Base-by-base conservation (phyloP, 148 eudicot species). In the Mesembryanthemum crystallinum region DNA sequence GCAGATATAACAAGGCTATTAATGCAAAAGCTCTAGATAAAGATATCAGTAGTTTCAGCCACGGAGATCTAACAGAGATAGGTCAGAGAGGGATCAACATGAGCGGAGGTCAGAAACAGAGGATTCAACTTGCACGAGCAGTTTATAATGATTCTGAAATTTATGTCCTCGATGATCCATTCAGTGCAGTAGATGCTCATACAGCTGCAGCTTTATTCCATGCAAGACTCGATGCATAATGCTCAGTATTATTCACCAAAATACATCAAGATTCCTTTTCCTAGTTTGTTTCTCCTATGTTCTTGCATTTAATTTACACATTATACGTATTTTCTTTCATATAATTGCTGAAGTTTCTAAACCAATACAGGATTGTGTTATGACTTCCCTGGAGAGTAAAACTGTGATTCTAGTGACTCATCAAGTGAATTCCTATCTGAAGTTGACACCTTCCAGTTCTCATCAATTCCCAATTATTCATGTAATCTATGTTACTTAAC, bases 321-420 rank as follows among this genome's bases (percentile, higher is more conserved):
- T 11, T 15, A 29, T 18, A 65, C 35, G 7, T 9, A 39, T 8
- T 9, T 39, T 1, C 28, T 10, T 35, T 65, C 24, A 37, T 20
- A 9, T 23, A 18, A 15, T 37, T 35, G 49, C 71, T 67, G 7
- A 0, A 12, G 24, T 42, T 24, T 42, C 30, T 25, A 14, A 10
- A 49, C 14, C 15, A 74, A 68, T 76, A 49, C 86, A 90, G 95
- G 90, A 87, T 10, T 90, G 92, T 76, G 90, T 88, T 59, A 86
- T 88, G 89, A 61, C 57, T 69, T 83, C 88, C 29, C 77, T 91
- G 25, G 72, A 69, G 72, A 72, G 77, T 21, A 88, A 86, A 73
- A 87, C 88, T 0, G 88, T 91, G 20, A 76, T 89, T 77, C 77
- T 88, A 39, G 92, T 90, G 25, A 90, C 96, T 72, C 92, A 88